phyloP scores from a whole-genome alignment of 495 filamentous ascomycete genomes.

The Penicillium bovifimosum region DNA sequence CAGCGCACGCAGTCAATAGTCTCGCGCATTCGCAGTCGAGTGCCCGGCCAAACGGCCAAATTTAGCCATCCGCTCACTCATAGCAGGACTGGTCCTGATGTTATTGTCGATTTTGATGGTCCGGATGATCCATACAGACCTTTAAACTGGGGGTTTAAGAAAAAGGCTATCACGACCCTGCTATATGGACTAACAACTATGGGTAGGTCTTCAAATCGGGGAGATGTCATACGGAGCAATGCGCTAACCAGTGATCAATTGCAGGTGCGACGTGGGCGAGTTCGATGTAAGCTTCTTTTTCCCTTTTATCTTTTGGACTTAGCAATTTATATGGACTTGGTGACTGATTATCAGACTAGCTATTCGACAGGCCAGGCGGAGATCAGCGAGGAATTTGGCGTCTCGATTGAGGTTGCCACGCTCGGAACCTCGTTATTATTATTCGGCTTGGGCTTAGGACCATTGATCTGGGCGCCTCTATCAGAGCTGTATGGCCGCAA shows the following conservation, averaged over 20 bases:
- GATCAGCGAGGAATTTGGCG: slow-evolving; percentile 43
- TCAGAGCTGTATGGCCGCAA: slow-evolving; percentile 61
- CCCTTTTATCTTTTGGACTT: neutral
- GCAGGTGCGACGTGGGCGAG: slow-evolving; percentile 45
- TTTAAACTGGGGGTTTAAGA: slow-evolving; percentile 58
- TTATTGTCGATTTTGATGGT: slow-evolving; percentile 64
- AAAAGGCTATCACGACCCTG: slow-evolving; percentile 54
- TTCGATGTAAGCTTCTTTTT: slow-evolving; percentile 36
- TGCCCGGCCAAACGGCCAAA: slow-evolving; percentile 36
- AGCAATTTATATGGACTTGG: too few species aligned
- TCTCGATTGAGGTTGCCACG: slow-evolving; percentile 28
- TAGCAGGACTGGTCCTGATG: slow-evolving; percentile 43
- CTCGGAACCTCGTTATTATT: slow-evolving; percentile 57
- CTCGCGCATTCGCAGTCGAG: slow-evolving; percentile 42
- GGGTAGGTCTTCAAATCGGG: slow-evolving; percentile 26
- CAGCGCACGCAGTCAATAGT: slow-evolving; percentile 38
- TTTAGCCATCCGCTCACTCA: slow-evolving; percentile 49
- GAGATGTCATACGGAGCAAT: neutral
- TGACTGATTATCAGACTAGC: slow-evolving; percentile 16
- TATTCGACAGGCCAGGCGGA: slow-evolving; percentile 51
- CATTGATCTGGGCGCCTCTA: slow-evolving; percentile 63
- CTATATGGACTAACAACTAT: slow-evolving; percentile 54
- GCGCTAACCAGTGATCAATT: slow-evolving; percentile 2
- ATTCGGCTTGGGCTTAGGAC: slow-evolving; percentile 58
- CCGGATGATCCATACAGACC: slow-evolving; percentile 62